Base-by-base conservation (phyloP, 805 yeast genomes). In the Nakazawaea peltata region DNA sequence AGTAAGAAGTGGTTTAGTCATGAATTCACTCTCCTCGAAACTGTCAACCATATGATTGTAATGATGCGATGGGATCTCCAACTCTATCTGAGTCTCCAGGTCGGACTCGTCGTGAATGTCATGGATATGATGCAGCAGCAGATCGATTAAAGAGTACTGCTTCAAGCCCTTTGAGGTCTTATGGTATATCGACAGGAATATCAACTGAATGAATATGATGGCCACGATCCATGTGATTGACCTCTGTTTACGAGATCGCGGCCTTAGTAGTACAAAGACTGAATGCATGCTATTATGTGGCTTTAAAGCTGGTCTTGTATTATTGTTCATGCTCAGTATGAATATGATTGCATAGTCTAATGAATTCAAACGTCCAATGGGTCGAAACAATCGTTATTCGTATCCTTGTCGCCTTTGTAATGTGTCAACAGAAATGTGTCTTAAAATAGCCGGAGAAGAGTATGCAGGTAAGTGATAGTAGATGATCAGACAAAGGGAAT, bases 1-100 rank as follows among this genome's bases (percentile, higher is more conserved):
- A 28, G 62, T 52, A 4, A 49, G 44, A 15, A 61, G 46, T 4
- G 60, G 33, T 27, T 35, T 32, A 1, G 45, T 21, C 2, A 51
- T 46, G 42, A 57, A 58, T 9, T 37, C 44, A 10, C 15, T 18
- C 11, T 16, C 10, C 15, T 36, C 30, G 16, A 36, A 36, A 2
- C 21, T 11, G 24, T 36, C 39, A 8, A 36, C 17, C 14, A 36
- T 15, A 36, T 36, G 39, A n/a, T 26, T 23, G 22, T 36, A 36
- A n/a, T 32, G 30, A 7, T 4, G 21, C n/a, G n/a, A n/a, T n/a
- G n/a, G n/a, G n/a, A n/a, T n/a, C 11, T 8, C 24, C 24, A 22
- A 22, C 8, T 8, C 8, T 22, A 8, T 11, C n/a, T n/a, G n/a
- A n/a, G n/a, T n/a, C 13, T 10, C 6, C 11, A 22, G 11, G 8